Evolutionary conservation across 306 rosid species (phyloP), one percentile per base, ranked within the genome.

Genomic region (Herpetospermum pedunculosum): DNA sequence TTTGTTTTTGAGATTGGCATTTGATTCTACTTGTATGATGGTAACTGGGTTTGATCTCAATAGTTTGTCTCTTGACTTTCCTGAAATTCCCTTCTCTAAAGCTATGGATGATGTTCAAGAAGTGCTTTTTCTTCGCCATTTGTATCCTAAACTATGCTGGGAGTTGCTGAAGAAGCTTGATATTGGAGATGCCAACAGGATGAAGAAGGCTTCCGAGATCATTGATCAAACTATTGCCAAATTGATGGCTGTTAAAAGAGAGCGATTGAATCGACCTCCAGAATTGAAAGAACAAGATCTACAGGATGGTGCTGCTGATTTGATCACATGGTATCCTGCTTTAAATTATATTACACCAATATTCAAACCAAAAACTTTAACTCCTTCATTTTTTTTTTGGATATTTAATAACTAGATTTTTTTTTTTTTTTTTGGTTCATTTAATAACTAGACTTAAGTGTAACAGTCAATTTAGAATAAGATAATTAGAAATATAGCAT

Each of bases 31-130:
- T 46, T 82, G 85, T 18, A 79, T 37, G 0, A n/a, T 77, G 9
- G 75, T 81, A 25, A 71, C 83, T 4, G 91, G 91, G 12, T 62
- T 59, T 21, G 85, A 84, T 50, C 84, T 86, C 3, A 47, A 53
- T 3, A 82, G 84, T 12, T 79, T 84, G 41, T 67, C 78, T 4
- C 2, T 77, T 72, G 82, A 84, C 0, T 81, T 83, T 19, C 80
- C 91, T 0, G 13, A 77, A 6, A 77, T 87, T 54, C 78, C 25
- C 0, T 41, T 41, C 16, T 81, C 77, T 38, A 79, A 82, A 23
- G 91, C 88, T 16, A 84, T 84, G 54, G 75, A 78, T 48, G 74
- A 80, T 3, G 37, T 60, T 0, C 85, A 80, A 18, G 84, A 82
- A 25, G 58, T 40, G 11, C 26, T 82, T 18, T 76, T 87, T 52